Evolutionary conservation across 2,329 filamentous ascomycete species (phyloP).

Genomic region (Aspergillus tamarii): DNA sequence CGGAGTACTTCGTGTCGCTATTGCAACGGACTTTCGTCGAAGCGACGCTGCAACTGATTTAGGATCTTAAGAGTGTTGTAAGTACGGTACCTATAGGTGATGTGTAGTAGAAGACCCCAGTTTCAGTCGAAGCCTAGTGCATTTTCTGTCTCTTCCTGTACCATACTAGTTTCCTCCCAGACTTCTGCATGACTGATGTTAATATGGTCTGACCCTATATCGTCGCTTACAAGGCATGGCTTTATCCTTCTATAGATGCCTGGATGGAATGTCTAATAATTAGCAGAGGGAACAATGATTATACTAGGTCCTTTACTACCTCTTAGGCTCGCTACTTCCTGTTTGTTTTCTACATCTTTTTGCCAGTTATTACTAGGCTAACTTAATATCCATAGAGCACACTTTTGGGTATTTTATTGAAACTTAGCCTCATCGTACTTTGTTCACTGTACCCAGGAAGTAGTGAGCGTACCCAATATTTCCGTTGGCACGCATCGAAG

Average conservation of each 20-base stretch:
- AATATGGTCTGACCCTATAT: background rate
- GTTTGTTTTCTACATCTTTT: background rate
- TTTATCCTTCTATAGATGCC: background rate
- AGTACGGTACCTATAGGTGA: too few relatives aligned
- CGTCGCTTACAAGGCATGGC: background rate
- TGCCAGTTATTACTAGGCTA: too few relatives aligned
- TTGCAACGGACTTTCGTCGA: background rate
- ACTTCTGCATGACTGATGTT: background rate
- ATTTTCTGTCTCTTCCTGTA: background rate
- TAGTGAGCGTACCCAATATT: background rate
- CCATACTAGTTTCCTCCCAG: background rate
- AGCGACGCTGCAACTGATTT: background rate
- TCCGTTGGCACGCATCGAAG: background rate
- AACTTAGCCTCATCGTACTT: background rate
- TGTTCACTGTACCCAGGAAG: background rate
- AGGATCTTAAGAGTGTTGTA: too few relatives aligned
- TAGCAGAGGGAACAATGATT: too few relatives aligned
- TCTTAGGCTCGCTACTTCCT: background rate
- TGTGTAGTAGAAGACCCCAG: background rate
- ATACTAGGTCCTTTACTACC: background rate
- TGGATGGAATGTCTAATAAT: background rate
- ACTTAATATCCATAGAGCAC: too few relatives aligned
- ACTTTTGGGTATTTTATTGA: too few relatives aligned
- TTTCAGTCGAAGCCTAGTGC: background rate
- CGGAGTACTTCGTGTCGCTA: constrained; percentile 3